Evolutionary conservation across 2,329 filamentous ascomycete species (phyloP), one percentile per base, ranked within the genome.

Genomic region (Paraphoma sp.): DNA sequence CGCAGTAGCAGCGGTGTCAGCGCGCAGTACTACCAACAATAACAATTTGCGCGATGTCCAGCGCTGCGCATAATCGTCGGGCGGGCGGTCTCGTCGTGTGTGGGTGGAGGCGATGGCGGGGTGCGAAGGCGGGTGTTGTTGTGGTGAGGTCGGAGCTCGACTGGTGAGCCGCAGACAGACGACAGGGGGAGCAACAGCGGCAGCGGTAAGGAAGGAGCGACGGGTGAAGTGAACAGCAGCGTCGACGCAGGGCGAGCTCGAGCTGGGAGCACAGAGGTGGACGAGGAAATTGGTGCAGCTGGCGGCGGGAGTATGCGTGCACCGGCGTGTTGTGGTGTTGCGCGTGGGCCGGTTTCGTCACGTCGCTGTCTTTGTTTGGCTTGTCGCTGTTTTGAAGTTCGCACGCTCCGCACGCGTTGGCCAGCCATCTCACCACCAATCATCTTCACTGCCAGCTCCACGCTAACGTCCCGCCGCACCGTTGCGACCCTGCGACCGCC

Each of bases 371-470:
- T 57, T 67, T 48, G n/a, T 63, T 70, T 68, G 60, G 63, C 56
- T 61, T 61, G 62, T 64, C 62, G 63, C 62, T 70, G 68, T 68
- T 69, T 65, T 70, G 69, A 55, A 60, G 45, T 57, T 57, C 51
- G 51, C 54, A 57, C 64, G 60, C 64, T 57, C 56, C 51, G 51
- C 54, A 57, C 64, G 60, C 64, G 64, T 57, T 44, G 51, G 45
- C 42, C 62, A 61, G 49, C 65, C 69, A 67, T 67, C 23, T 62
- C 57, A 64, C n/a, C 36, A 18, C 60, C 53, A 46, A 46, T 46
- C 44, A 46, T 36, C 2, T 36, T 36, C 33, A 10, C 44, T 10
- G 6, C 4, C n/a, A 17, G 44, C 51, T 47, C 47, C 47, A 50
- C 54, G 54, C 57, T 48, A 59, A 33, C 44, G 48, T 51, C 41